Percentiles rank a stretch among this genome's conserved stretches.
Conservation (phyloP, 2,329 filamentous ascomycete genomes). For the Fusarium guadeloupense region DNA sequence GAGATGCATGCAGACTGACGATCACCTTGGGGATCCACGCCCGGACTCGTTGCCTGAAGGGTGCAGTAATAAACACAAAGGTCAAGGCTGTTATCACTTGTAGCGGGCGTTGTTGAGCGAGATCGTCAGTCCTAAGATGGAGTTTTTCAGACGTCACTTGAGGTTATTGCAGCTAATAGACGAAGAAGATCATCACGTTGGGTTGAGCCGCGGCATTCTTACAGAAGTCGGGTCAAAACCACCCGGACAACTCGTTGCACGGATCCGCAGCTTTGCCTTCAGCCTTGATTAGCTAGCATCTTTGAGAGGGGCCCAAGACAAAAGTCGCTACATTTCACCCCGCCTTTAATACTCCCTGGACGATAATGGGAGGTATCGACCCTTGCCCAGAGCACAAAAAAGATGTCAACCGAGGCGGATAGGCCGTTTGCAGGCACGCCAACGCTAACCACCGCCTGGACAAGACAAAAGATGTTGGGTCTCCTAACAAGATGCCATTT, state of each 20-base stretch:
- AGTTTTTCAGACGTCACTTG: background rate
- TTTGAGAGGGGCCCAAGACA: conserved; percentile 30
- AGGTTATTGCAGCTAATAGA: background rate
- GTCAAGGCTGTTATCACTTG: background rate
- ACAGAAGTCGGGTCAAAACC: conserved; percentile 18
- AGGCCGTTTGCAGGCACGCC: background rate
- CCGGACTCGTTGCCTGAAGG: background rate
- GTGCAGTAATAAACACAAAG: conserved; percentile 2
- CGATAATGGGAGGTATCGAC: background rate
- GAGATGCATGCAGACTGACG: conserved; percentile 34
- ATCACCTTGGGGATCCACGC: conserved; percentile 24
- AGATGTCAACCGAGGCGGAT: background rate
- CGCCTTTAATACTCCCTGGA: conserved; percentile 3
- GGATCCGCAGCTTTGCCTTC: conserved; percentile 30
- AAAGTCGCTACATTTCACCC: conserved; percentile 19
- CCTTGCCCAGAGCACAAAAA: background rate
- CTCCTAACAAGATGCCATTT: conserved; percentile 20
- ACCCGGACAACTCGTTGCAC: no score
- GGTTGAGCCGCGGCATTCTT: conserved; percentile 19
- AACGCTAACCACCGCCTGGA: conserved; percentile 5
- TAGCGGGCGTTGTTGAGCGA: background rate
- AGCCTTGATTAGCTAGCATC: conserved; percentile 36
- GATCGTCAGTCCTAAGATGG: background rate
- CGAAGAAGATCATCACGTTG: conserved; percentile 23
- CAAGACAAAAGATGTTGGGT: conserved; percentile 16